Percentiles rank a stretch among this genome's conserved stretches.
These are phyloP conservation scores for Strigomonas culicis DNA, from an alignment of 208 protist genomes.

Conservation along the genomic window DNA sequence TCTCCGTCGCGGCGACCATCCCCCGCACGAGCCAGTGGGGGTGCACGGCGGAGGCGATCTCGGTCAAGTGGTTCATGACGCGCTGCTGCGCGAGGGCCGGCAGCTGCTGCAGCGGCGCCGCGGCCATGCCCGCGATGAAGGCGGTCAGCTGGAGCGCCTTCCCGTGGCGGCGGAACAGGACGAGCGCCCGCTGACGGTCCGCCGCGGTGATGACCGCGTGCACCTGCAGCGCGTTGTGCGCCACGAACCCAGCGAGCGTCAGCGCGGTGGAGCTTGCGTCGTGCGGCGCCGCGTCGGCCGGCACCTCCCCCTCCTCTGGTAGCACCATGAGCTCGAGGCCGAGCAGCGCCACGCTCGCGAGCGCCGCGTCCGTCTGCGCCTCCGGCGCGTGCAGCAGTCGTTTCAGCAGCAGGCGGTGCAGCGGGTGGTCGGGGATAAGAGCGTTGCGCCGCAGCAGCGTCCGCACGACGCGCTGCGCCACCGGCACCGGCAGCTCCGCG, in stretches of 20 bases:
- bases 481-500: conserved; percentile 11
- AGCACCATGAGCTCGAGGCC: conserved; percentile 26
- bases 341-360: conserved; percentile 26
- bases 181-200: conserved; percentile 26
- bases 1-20: conserved; percentile 23
- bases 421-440: conserved; percentile 54
- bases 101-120: conserved; percentile 35
- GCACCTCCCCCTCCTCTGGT: neutral
- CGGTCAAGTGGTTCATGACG: conserved; percentile 65
- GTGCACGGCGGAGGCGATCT: conserved; percentile 40
- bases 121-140: conserved; percentile 68
- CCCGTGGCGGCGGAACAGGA: conserved; percentile 49
- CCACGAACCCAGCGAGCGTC: neutral
- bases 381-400: conserved; percentile 38
- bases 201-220: conserved; percentile 10
- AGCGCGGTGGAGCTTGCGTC: neutral
- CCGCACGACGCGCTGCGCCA: conserved; percentile 22
- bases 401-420: conserved; percentile 46
- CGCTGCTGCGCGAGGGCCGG: conserved; percentile 36
- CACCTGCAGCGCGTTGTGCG: neutral
- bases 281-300: neutral
- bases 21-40: conserved; percentile 45
- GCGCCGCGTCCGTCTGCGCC: conserved; percentile 20
- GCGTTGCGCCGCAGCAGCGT: conserved; percentile 49
- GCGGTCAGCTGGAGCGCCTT: conserved; percentile 36